These are phyloP conservation scores for Leavenworthia alabamica DNA, from an alignment of 345 rosid genomes.

Conservation along the genomic window DNA sequence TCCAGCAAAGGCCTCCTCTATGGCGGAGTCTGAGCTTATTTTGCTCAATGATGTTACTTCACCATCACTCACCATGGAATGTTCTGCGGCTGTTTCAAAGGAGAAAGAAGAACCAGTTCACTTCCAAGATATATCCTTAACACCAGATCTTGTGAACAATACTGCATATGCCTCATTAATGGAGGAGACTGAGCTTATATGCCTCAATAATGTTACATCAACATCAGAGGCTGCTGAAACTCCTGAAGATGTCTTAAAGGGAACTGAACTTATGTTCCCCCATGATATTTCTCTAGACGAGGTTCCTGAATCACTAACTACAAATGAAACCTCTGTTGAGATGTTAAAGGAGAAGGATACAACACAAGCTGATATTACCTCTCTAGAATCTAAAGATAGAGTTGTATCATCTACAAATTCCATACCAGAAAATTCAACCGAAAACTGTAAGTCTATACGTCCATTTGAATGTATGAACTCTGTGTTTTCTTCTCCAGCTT, in stretches of 20 bases:
- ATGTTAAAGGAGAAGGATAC: constrained; percentile 24
- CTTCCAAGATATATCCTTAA: not conserved
- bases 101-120: not conserved
- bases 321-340: constrained; percentile 27
- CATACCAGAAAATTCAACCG: constrained; percentile 35
- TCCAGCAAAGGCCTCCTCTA: not conserved
- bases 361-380: constrained; percentile 7
- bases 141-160: not conserved
- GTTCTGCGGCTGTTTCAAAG: not conserved
- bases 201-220: not conserved
- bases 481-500: too few relatives aligned
- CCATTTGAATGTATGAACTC: not conserved
- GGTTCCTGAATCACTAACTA: constrained; percentile 19
- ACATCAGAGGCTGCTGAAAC: constrained; percentile 14
- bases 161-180: not conserved
- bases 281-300: constrained; percentile 9
- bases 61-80: constrained; percentile 7
- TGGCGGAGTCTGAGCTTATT: not conserved
- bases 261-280: constrained; percentile 15
- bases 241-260: constrained; percentile 25
- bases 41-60: not conserved
- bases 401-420: constrained; percentile 20
- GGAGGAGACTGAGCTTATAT: not conserved
- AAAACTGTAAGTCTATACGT: constrained; percentile 43
- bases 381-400: constrained; percentile 21